These are phyloP conservation scores for Bombardia bombarda DNA, from an alignment of 495 filamentous ascomycete species.

Conservation along the genomic window DNA sequence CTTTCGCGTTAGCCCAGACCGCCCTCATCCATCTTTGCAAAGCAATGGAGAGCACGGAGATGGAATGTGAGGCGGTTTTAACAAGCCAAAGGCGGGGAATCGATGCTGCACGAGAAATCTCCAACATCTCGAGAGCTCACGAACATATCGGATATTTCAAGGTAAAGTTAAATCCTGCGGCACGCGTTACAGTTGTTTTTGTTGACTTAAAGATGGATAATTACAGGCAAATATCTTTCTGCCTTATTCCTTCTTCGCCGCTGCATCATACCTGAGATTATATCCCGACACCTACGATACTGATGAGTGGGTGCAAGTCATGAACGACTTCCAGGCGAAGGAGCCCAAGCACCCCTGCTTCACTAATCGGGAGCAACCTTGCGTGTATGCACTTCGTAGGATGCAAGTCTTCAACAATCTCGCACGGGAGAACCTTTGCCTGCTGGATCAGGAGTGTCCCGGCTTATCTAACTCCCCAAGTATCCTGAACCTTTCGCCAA, in stretches of 20 bases:
- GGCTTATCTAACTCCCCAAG: too few species aligned
- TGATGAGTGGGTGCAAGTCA: neutral
- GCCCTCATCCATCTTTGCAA: conserved; percentile 35
- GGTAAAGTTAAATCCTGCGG: conserved; percentile 12
- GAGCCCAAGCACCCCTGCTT: neutral
- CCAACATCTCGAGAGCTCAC: conserved; percentile 30
- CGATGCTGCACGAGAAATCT: conserved; percentile 33
- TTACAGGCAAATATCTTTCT: conserved; percentile 21
- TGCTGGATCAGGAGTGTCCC: conserved; percentile 9
- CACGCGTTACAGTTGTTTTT: neutral
- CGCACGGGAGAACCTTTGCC: conserved; percentile 15
- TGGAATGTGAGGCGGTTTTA: conserved; percentile 16
- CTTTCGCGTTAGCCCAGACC: conserved; percentile 37
- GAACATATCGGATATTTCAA: conserved; percentile 38
- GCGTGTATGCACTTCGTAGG: conserved; percentile 18
- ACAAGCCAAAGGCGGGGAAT: conserved; percentile 28
- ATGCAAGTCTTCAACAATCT: conserved; percentile 23
- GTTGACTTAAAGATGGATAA: neutral
- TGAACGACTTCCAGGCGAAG: neutral
- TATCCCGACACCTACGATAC: neutral
- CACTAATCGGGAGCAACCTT: neutral
- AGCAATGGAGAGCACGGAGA: conserved; percentile 16
- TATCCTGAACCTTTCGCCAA: too few species aligned
- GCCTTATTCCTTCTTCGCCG: conserved; percentile 15
- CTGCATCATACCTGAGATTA: conserved; percentile 9